Base-by-base conservation (phyloP, 495 filamentous ascomycete genomes). In the Neurospora terricola region DNA sequence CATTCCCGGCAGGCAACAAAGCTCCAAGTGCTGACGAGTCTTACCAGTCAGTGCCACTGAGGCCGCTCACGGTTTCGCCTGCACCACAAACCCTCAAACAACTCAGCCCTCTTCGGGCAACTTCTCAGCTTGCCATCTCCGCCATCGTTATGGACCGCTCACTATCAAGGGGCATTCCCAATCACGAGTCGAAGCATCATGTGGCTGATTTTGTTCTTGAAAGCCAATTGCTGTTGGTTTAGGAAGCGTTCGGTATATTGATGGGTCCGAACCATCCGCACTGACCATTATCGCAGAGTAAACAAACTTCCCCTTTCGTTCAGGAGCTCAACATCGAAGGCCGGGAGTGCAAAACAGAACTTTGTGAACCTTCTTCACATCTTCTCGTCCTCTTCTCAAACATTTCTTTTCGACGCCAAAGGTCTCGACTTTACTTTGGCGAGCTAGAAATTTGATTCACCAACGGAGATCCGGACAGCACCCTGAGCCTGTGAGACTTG, bases 401-500 rank as follows among this genome's bases (percentile, higher is more conserved):
- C 23, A 30, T 62, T 62, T 3, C 12, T 34, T 18, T 18, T 16
- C 54, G 12, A 62, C 45, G 12, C 11, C 27, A 30, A 66, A 34
- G 3, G 54, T 18, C 23, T 66, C 54, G 27, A 34, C 12, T 18
- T 36, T 18, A 34, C 12, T 18, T 36, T 18, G 54, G 14, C 34
- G 54, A 66, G 54, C 54, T 66, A 30, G 27, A 66, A 34, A 8
- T 66, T 34, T 27, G 27, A 66, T 34, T 66, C 54, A 27, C 54
- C 54, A 36, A 34, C 54, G 54, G 54, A 18, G 54, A 69, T 54
- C 21, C n/a, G 36, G 40, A 70, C 66, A 42, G 68, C 40, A n/a
- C 69, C 42, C 34, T n/a, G 10, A 34, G 54, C 54, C 54, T 36
- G 54, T 66, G 16, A 43, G 59, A 40, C 71, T 76, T 75, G 75